A percentile compares a stretch with the other conserved stretches of the same genome.
phyloP scores from a whole-genome alignment of 305 asterid genomes.

The Fraxinus sp. region DNA sequence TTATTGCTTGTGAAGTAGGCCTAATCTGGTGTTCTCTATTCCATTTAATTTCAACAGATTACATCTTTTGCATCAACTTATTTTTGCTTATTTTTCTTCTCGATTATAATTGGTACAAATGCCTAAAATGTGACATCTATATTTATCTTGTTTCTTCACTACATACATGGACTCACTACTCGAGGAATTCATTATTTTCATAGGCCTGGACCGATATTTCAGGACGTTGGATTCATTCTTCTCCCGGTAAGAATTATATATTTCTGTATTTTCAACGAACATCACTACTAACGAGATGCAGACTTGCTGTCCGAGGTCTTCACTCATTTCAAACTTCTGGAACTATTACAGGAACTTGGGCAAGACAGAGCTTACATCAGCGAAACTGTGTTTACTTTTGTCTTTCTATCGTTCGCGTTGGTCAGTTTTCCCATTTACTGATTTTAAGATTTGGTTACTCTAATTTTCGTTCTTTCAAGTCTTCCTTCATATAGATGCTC shows the following conservation, averaged over 20 bases:
- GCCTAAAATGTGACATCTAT: slow-evolving; percentile 9
- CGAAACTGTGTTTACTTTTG: slow-evolving; percentile 72
- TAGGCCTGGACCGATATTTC: slow-evolving; percentile 85
- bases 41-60: not conserved
- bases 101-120: not conserved
- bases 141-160: slow-evolving; percentile 40
- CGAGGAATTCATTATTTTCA: slow-evolving; percentile 90
- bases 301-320: not conserved
- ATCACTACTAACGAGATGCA: not conserved
- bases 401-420: slow-evolving; percentile 75
- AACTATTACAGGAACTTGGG: slow-evolving; percentile 72
- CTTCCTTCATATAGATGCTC: slow-evolving; percentile 2
- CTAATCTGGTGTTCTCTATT: not conserved
- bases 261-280: not conserved
- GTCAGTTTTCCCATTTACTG: slow-evolving; percentile 42
- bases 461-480: not conserved
- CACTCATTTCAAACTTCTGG: not conserved
- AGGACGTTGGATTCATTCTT: slow-evolving; percentile 82
- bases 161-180: slow-evolving; percentile 92
- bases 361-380: slow-evolving; percentile 82
- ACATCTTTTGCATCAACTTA: not conserved
- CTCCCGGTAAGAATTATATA: slow-evolving; percentile 61
- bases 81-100: not conserved
- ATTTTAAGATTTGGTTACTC: not conserved
- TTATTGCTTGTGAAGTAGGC: not conserved